A percentile compares a stretch with the other conserved stretches of the same genome.
These are phyloP conservation scores for Apiotrichum sp. DNA, from an alignment of 1,284 basidiomycete genomes.

Conservation along the genomic window DNA sequence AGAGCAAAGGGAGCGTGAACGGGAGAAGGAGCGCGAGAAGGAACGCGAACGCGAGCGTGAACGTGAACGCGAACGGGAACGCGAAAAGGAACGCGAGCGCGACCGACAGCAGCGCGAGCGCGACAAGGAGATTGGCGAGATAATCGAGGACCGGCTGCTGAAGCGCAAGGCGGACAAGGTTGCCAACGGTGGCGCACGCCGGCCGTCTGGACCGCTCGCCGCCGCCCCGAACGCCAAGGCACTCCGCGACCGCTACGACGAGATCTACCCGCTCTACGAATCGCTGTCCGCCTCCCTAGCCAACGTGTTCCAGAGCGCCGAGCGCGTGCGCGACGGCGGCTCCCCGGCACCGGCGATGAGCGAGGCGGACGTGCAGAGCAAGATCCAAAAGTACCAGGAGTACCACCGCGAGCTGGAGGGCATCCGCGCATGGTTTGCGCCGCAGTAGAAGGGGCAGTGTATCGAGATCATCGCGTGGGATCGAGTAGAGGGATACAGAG, in stretches of 20 bases:
- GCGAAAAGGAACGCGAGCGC: neutral
- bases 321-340: conserved; percentile 14
- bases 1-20: neutral
- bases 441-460: neutral
- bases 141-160: neutral
- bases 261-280: conserved; percentile 37
- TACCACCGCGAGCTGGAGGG: conserved; percentile 37
- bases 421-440: conserved; percentile 34
- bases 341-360: neutral
- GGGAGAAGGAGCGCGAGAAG: neutral
- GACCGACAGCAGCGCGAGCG: neutral
- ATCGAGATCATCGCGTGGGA: neutral
- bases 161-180: neutral
- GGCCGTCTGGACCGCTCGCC: neutral
- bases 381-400: conserved; percentile 32
- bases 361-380: conserved; percentile 20
- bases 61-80: neutral
- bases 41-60: conserved; percentile 5
- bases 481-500: too few species aligned
- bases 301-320: conserved; percentile 22
- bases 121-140: neutral
- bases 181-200: neutral
- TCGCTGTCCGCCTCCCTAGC: conserved; percentile 24
- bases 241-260: conserved; percentile 37
- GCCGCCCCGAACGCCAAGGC: conserved; percentile 17